A percentile compares a stretch with the other conserved stretches of the same genome.
Conservation (phyloP, 2,329 filamentous ascomycete genomes). For the Sporothrix protearum region DNA sequence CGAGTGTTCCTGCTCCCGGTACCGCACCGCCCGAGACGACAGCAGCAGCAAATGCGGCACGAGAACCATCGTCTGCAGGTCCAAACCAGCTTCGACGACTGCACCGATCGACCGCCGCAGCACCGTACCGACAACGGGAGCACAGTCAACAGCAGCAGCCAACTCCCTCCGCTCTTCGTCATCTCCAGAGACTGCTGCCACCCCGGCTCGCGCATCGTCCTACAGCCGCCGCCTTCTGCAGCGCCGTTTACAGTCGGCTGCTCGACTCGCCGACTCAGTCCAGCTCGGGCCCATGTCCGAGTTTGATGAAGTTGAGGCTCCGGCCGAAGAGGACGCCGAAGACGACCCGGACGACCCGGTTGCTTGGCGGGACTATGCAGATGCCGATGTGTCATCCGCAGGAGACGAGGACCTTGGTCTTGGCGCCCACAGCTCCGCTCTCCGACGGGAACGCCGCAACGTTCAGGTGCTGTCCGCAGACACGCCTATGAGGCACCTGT, state of each 20-base stretch:
- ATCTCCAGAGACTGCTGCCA: background rate
- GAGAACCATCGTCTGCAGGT: background rate
- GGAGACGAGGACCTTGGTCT: slow-evolving; percentile 22
- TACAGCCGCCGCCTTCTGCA: slow-evolving; percentile 21
- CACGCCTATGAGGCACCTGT: slow-evolving; percentile 5
- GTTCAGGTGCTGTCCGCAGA: slow-evolving; percentile 1
- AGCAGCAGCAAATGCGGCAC: background rate
- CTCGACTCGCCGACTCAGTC: slow-evolving; percentile 29
- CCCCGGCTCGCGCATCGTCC: background rate
- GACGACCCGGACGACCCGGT: background rate
- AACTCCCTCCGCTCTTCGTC: background rate
- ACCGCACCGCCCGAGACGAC: background rate
- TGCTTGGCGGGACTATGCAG: background rate
- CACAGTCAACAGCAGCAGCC: background rate
- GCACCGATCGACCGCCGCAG: slow-evolving; percentile 16
- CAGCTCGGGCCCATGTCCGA: slow-evolving; percentile 31
- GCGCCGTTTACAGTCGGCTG: slow-evolving; percentile 27
- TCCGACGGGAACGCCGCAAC: background rate
- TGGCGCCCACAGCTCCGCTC: background rate
- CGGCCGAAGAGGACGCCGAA: background rate
- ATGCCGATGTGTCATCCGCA: slow-evolving; percentile 24
- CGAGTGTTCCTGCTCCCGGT: slow-evolving; percentile 20
- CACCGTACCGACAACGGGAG: background rate
- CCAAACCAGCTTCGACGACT: slow-evolving; percentile 16
- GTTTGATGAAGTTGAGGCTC: slow-evolving; percentile 28